Base-by-base conservation (phyloP, 139 green algal species). In the Pleodorina starrii region DNA sequence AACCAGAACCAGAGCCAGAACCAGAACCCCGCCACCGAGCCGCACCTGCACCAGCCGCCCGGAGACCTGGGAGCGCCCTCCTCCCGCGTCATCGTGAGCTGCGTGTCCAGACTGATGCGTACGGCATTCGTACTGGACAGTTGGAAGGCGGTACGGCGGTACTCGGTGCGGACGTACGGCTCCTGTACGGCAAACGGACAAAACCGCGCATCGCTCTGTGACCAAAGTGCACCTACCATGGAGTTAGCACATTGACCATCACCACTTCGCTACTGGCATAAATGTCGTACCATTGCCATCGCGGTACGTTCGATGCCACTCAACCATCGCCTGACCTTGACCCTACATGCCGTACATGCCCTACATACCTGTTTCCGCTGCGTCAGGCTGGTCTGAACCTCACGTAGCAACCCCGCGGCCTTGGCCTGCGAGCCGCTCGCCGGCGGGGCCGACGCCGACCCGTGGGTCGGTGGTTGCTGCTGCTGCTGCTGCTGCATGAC, bases 121-220 rank as follows among this genome's bases (percentile, higher is more conserved):
- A 97, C 92, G n/a, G 57, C 80, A 86, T 97, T 96, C 90, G 90
- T 94, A 77, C 76, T 85, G 36, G 86, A 89, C 57, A 92, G 82
- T 88, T 98, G 96, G 91, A 97, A 98, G 66, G 96, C 96, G 2
- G 87, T 92, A 59, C 96, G 92, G 19, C 77, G 60, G 92, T 97
- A 98, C 38, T 93, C 73, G 1, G 96, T 98, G 54, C 95, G 91
- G 35, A 98, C 48, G 21, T 94, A 71, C 1, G 96, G 95, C 36
- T 76, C 90, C 94, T 96, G 91, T 51, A 29, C 25, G 48, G 16
- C 54, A 25, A 60, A 60, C 17, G 50, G 50, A 17, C 14, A n/a
- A n/a, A n/a, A n/a, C n/a, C n/a, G n/a, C n/a, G n/a, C n/a, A n/a
- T n/a, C n/a, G n/a, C n/a, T n/a, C n/a, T n/a, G n/a, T n/a, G n/a